Percentiles rank a stretch among this genome's conserved stretches.
Evolutionary conservation across 106 monocot genomes (phyloP).

Genomic region (Alisma plantagoaquatica): DNA sequence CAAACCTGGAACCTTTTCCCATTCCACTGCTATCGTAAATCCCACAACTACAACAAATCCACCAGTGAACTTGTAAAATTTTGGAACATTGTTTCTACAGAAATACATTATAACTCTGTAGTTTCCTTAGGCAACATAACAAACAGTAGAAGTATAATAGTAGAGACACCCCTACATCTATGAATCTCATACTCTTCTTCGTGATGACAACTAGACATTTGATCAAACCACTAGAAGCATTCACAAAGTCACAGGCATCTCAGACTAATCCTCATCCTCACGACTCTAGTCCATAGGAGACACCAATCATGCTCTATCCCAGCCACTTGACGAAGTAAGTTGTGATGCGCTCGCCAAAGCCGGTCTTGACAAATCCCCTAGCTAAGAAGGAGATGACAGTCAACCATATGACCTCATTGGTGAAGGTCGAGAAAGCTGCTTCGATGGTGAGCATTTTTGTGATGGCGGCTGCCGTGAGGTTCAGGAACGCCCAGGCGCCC

Average conservation of each 20-base stretch:
- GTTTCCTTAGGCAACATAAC: no score
- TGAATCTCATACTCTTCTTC: slow-evolving; percentile 87
- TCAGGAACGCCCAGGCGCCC: slow-evolving; percentile 88
- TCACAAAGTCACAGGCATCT: no score
- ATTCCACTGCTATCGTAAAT: no score
- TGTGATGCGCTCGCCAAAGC: slow-evolving; percentile 76
- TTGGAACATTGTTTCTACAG: no score
- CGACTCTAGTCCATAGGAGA: slow-evolving; percentile 85
- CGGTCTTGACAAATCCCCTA: slow-evolving; percentile 90
- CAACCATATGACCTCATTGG: slow-evolving; percentile 89
- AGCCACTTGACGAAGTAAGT: slow-evolving; percentile 93
- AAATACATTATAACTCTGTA: no score
- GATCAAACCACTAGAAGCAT: no score
- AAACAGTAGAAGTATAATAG: no score
- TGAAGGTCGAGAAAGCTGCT: slow-evolving; percentile 73
- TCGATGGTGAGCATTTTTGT: slow-evolving; percentile 62
- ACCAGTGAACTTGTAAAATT: no score
- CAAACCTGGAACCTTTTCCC: no score
- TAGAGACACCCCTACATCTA: slow-evolving; percentile 85
- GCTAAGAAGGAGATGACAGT: slow-evolving; percentile 98
- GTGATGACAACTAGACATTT: slow-evolving; percentile 76
- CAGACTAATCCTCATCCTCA: no score
- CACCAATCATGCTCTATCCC: slow-evolving; percentile 74
- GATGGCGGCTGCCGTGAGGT: slow-evolving; percentile 49
- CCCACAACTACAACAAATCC: no score